Conservation (phyloP, 257 asterid species). For the Fraxinus anomala region DNA sequence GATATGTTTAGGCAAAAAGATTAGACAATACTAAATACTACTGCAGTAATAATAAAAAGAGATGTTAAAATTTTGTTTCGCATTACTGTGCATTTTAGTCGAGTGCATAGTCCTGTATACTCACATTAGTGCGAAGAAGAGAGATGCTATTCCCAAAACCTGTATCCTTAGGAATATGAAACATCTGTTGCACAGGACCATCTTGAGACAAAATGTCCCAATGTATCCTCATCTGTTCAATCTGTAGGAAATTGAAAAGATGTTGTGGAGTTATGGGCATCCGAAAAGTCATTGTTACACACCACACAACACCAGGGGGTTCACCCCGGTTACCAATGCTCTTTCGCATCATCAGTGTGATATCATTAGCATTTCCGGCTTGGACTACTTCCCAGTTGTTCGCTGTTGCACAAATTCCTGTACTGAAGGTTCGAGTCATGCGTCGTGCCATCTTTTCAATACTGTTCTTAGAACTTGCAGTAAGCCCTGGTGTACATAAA, state of each 20-base stretch:
- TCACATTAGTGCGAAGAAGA: conserved; percentile 60
- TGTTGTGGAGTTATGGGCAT: conserved; percentile 56
- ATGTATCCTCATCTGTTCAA: conserved; percentile 57
- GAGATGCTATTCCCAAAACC: conserved; percentile 57
- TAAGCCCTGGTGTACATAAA: conserved; percentile 39
- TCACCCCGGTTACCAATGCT: conserved; percentile 64
- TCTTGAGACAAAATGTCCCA: conserved; percentile 80
- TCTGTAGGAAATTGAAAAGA: conserved; percentile 62
- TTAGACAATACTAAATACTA: no score
- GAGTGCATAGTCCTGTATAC: conserved; percentile 17
- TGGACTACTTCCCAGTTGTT: conserved; percentile 74
- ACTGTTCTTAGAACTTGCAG: conserved; percentile 58
- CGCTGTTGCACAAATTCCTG: conserved; percentile 61
- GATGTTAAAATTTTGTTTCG: no score
- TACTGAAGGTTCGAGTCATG: conserved; percentile 67
- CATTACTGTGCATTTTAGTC: no score
- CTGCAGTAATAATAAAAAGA: no score
- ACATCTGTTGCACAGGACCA: conserved; percentile 60
- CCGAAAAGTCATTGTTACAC: conserved; percentile 73
- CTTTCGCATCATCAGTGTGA: conserved; percentile 59
- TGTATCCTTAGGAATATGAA: conserved; percentile 62
- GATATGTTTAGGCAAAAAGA: no score
- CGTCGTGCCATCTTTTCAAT: conserved; percentile 68
- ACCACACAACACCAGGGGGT: conserved; percentile 72
- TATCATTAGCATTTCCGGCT: conserved; percentile 41